Evolutionary conservation across 129 eudicot genomes (phyloP), one percentile per base, ranked within the genome.

Genomic region (Flaveria sonorensis): DNA sequence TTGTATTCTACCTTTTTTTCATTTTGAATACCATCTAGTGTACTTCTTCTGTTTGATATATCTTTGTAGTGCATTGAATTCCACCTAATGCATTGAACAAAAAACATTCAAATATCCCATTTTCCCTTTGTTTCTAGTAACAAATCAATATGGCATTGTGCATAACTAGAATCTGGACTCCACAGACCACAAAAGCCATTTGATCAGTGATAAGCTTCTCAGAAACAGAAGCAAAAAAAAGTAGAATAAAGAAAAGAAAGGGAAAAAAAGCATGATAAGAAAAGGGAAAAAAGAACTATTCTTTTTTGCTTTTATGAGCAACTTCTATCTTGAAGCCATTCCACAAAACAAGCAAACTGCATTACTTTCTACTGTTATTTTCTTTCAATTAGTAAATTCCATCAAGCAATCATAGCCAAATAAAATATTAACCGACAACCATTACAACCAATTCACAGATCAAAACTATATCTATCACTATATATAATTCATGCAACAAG

Each of bases 311-410:
- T 55, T n/a, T 67, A 42, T 23, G 1, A 56, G 68, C 55, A 68
- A 30, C 75, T 77, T 40, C 68, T 77, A 77, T 40, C 52, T 19
- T 76, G 39, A 64, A 76, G 50, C 36, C 26, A 48, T 48, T 76
- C 24, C 23, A 32, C 21, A 62, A 11, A 63, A 75, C 36, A 76
- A 26, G 28, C 50, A 30, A 76, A 76, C 39, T 64, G 53, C 48
- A 67, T 64, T 48, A 64, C 73, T 64, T 13, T 52, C 15, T 24
- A 50, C 74, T 39, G 45, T 16, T 63, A 13, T 50, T 66, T 76
- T 36, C 55, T 32, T 76, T 76, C 51, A n/a, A 21, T 53, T 68
- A 77, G 28, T 63, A 68, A 56, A 20, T 16, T 77, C 23, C 47
- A 56, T 68, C 36, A 68, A 66, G 46, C 24, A 66, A 76, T 36